Evolutionary conservation across 2,329 filamentous ascomycete genomes (phyloP).

Genomic region (Xylogone sp.): DNA sequence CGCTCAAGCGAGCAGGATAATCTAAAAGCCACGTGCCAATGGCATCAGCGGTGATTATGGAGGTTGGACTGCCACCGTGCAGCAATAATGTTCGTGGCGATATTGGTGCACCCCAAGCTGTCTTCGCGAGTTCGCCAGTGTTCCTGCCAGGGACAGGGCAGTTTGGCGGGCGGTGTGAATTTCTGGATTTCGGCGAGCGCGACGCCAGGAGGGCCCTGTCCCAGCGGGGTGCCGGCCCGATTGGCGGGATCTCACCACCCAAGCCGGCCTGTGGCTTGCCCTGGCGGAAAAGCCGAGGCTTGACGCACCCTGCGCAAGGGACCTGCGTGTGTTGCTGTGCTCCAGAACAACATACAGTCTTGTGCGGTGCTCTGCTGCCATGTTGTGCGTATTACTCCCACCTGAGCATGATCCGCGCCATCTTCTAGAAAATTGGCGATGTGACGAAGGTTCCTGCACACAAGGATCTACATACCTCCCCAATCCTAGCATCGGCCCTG

Average conservation of each 20-base stretch:
- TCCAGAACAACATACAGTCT: background rate
- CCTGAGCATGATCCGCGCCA: too few relatives aligned
- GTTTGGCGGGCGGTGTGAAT: background rate
- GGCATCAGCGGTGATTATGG: background rate
- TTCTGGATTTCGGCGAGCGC: background rate
- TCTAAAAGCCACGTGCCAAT: background rate
- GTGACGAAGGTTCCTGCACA: too few relatives aligned
- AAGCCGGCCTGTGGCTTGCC: slow-evolving; percentile 1
- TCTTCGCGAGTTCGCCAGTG: background rate
- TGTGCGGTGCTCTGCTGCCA: background rate
- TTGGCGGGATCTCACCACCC: slow-evolving; percentile 13
- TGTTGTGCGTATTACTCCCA: too few relatives aligned
- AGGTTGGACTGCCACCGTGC: background rate
- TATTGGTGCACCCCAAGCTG: background rate
- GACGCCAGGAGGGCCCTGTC: background rate
- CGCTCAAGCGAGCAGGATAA: slow-evolving; percentile 14
- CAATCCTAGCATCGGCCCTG: too few relatives aligned
- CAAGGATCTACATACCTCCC: too few relatives aligned
- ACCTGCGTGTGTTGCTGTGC: background rate
- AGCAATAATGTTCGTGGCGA: background rate
- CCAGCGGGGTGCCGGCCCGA: slow-evolving; percentile 17
- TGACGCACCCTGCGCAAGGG: background rate
- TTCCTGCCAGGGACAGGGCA: background rate
- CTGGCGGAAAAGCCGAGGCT: background rate
- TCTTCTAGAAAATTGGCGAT: too few relatives aligned